Evolutionary conservation across 108 stramenopile genomes (phyloP), one percentile per base, ranked within the genome.

Genomic region (Nitzschia sp.): DNA sequence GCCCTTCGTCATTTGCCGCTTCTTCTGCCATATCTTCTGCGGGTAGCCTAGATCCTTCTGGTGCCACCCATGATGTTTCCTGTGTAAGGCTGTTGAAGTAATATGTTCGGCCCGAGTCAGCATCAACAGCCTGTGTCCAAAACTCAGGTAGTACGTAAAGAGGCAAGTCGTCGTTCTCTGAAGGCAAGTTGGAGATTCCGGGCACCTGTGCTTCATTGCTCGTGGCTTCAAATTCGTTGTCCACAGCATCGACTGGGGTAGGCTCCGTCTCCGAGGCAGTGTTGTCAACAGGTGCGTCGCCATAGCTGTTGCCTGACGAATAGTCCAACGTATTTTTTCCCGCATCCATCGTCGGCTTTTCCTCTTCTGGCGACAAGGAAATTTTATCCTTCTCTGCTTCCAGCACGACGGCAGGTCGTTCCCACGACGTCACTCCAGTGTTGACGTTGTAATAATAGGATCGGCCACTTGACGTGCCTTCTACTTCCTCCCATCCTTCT

Each of bases 121-220:
- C 76, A 65, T 84, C 81, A 1, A 66, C 36, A 5, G 46, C 65
- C 45, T 80, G 56, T 3, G 58, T 47, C 86, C 84, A 88, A 36
- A 79, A 71, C n/a, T 66, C 61, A 53, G 83, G 82, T 28, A 66
- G 50, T 2, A 55, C 25, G 25, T 52, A 13, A 2, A 23, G 30
- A 5, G 35, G 25, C 31, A 31, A 34, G 26, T 61, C 60, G 9
- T 2, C 21, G 31, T 28, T 9, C 27, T 26, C 28, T 31, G 23
- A 11, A 13, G 31, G 29, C 9, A 15, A 9, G 5, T 32, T 30
- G 31, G 2, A 29, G 31, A 9, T 5, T 32, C 17, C 27, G 8
- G 28, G 30, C 13, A 23, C 8, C 23, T 23, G 4, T 8, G 25
- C 55, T 4, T 3, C 6, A 5, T 30, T 30, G 30, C 30, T 28